Percentiles rank a stretch among this genome's conserved stretches.
These are phyloP conservation scores for Boeremia lycopersici DNA, from an alignment of 2,329 filamentous ascomycete genomes.

Conservation along the genomic window DNA sequence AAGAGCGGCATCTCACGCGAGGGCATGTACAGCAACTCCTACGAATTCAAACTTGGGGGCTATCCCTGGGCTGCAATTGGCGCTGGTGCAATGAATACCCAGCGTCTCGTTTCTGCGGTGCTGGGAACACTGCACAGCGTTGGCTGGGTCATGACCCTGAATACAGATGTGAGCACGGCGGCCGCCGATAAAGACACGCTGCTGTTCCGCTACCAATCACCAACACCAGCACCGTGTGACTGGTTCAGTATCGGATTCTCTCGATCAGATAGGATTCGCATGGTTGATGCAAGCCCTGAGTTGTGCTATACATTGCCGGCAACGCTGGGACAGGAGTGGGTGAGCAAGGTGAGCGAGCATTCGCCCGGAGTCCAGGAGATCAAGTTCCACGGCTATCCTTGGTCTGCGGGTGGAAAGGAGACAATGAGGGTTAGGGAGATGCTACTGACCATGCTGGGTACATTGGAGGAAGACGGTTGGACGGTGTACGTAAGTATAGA, in stretches of 20 bases:
- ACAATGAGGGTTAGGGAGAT: constrained; percentile 46
- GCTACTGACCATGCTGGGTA: constrained; percentile 44
- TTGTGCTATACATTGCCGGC: constrained; percentile 14
- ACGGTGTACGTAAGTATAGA: constrained; percentile 50
- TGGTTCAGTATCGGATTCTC: constrained; percentile 49
- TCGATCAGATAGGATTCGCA: constrained; percentile 31
- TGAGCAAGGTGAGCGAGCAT: constrained; percentile 18
- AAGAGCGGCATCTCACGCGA: constrained; percentile 39
- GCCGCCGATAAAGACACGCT: constrained; percentile 45
- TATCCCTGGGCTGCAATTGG: constrained; percentile 43
- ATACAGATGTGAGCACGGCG: constrained; percentile 46
- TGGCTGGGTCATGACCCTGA: constrained; percentile 49
- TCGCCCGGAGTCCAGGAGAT: constrained; percentile 33
- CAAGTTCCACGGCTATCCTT: constrained; percentile 46
- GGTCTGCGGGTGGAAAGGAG: constrained; percentile 38
- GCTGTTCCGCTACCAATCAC: constrained; percentile 47
- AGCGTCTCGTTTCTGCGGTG: constrained; percentile 41
- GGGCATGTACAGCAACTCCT: constrained; percentile 39
- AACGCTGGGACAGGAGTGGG: constrained; percentile 17
- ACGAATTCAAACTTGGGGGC: constrained; percentile 48
- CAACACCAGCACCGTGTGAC: constrained; percentile 43
- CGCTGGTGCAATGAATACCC: constrained; percentile 36
- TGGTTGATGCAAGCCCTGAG: constrained; percentile 38
- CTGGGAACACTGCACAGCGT: constrained; percentile 41
- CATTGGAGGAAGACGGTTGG: constrained; percentile 47